Percentiles rank a stretch among this genome's conserved stretches.
phyloP scores from a whole-genome alignment of 2,329 filamentous ascomycete species.

The Botryosphaeria dothidea region DNA sequence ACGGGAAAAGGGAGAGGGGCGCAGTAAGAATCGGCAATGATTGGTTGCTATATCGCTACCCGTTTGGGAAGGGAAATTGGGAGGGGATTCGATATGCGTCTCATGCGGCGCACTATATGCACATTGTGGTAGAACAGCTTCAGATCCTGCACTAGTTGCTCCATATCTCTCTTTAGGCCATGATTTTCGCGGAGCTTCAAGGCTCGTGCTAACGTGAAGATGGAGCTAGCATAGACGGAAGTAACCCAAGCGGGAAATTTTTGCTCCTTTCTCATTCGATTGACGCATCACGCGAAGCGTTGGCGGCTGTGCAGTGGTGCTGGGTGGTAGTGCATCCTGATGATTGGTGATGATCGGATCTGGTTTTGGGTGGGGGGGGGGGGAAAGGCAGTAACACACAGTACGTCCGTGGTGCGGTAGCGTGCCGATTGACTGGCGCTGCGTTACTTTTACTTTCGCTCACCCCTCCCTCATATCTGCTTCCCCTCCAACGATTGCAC shows the following conservation, averaged over 20 bases:
- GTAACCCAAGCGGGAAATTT: neutral
- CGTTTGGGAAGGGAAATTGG: neutral
- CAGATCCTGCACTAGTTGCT: too few species aligned
- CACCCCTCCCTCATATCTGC: too few species aligned
- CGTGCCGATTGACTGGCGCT: neutral
- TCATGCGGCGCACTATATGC: too few species aligned
- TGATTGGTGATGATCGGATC: conserved; percentile 14
- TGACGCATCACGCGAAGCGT: too few species aligned
- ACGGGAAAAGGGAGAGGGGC: neutral
- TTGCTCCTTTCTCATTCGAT: neutral
- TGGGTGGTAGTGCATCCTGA: neutral
- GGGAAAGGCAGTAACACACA: neutral
- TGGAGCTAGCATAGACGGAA: neutral
- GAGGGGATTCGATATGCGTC: neutral
- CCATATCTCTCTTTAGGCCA: too few species aligned
- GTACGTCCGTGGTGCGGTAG: neutral
- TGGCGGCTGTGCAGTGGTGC: neutral
- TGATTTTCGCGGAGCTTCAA: too few species aligned
- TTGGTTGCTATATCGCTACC: neutral
- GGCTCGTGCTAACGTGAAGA: too few species aligned
- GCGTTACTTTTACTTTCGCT: neutral
- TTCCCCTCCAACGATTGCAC: neutral
- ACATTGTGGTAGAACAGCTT: too few species aligned
- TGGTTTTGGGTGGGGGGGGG: too few species aligned
- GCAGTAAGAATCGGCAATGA: neutral